Conservation (phyloP, 495 filamentous ascomycete genomes). For the Cladorrhinum samala region DNA sequence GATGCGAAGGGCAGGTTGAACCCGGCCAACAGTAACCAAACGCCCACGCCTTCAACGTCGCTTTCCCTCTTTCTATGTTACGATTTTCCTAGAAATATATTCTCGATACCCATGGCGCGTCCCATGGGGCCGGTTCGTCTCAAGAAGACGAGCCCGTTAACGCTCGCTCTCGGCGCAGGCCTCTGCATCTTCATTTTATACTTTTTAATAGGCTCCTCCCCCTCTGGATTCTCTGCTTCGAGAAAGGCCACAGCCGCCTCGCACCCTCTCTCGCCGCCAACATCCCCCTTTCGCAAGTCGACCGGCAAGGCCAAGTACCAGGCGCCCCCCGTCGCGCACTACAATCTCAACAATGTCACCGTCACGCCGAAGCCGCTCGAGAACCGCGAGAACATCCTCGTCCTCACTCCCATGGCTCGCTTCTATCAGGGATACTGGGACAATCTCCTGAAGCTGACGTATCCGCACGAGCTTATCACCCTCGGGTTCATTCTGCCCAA, state of each 20-base stretch:
- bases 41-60: background rate
- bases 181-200: slow-evolving; percentile 50
- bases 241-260: slow-evolving; percentile 53
- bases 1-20: slow-evolving; percentile 1
- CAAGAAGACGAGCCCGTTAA: slow-evolving; percentile 48
- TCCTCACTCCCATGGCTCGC: slow-evolving; percentile 84
- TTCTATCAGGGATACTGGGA: slow-evolving; percentile 97
- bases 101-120: slow-evolving; percentile 38
- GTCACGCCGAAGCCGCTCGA: slow-evolving; percentile 63
- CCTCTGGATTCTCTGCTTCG: slow-evolving; percentile 34
- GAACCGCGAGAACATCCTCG: slow-evolving; percentile 79
- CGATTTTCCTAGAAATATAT: slow-evolving; percentile 12
- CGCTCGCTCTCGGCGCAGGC: slow-evolving; percentile 41
- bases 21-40: background rate
- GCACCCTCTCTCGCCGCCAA: slow-evolving; percentile 74
- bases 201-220: slow-evolving; percentile 44
- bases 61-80: slow-evolving; percentile 17
- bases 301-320: slow-evolving; percentile 51
- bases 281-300: slow-evolving; percentile 71
- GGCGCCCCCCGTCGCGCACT: slow-evolving; percentile 87
- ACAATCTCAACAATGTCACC: slow-evolving; percentile 89
- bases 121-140: slow-evolving; percentile 52
- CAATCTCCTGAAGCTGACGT: slow-evolving; percentile 76
- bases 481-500: slow-evolving; percentile 96
- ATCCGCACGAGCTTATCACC: slow-evolving; percentile 90